Conservation (phyloP, 148 eudicot species). For the Diospyros kaki region DNA sequence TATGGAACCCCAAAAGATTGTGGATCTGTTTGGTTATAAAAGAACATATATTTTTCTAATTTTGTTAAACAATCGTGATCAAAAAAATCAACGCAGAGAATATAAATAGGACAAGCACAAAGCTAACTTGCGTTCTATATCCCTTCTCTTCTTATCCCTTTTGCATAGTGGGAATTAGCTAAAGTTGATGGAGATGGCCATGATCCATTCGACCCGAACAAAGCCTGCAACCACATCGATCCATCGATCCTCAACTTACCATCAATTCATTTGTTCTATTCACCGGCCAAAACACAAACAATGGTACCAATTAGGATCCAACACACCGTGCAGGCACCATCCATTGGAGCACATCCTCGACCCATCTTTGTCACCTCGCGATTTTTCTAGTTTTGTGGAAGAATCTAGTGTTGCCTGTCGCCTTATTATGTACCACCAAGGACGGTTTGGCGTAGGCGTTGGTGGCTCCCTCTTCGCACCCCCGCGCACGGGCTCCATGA, state of each 20-base stretch:
- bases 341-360: background rate
- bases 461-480: too few relatives aligned
- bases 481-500: background rate
- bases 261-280: background rate
- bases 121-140: background rate
- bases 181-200: conserved; percentile 6
- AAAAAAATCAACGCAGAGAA: background rate
- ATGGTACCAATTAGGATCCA: background rate
- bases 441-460: background rate
- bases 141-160: conserved; percentile 2
- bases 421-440: background rate
- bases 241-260: background rate
- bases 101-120: background rate
- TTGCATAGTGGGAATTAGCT: conserved; percentile 5
- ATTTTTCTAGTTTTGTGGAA: background rate
- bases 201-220: background rate
- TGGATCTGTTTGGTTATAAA: background rate
- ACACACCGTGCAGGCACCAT: background rate
- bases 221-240: background rate
- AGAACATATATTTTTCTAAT: background rate
- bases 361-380: background rate
- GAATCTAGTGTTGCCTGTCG: background rate
- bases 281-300: background rate
- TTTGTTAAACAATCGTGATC: background rate
- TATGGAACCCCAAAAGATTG: too few relatives aligned